Evolutionary conservation across 78 protist species (phyloP).

Genomic region (Dictyostelium firmibasis): DNA sequence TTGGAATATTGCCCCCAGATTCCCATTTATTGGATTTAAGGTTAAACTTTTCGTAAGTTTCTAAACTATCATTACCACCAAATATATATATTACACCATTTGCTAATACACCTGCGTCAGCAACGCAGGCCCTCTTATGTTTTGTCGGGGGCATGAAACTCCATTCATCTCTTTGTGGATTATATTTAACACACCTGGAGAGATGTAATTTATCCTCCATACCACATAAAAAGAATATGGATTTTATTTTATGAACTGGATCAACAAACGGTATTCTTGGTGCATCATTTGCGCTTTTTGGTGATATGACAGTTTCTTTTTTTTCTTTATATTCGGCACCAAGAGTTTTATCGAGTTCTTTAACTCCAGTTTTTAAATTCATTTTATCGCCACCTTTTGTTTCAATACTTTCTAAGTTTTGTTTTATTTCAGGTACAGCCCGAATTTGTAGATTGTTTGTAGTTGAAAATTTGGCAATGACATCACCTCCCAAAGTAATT

Average conservation of each 20-base stretch:
- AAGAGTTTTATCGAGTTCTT: background rate
- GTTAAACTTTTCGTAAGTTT: constrained; percentile 26
- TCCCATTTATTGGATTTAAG: constrained; percentile 16
- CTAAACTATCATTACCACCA: constrained; percentile 31
- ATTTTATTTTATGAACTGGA: background rate
- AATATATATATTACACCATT: background rate
- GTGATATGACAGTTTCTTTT: no score
- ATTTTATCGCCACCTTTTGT: background rate
- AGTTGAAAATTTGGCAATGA: no score
- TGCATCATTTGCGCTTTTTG: background rate
- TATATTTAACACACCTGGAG: background rate
- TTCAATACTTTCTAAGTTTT: background rate
- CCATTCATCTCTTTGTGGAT: background rate
- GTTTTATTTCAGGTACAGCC: no score
- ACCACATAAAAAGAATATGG: constrained; percentile 4
- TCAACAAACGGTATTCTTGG: background rate
- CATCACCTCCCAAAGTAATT: no score
- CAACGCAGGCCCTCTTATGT: constrained; percentile 26
- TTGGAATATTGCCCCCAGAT: background rate
- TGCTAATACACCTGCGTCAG: background rate
- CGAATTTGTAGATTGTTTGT: no score
- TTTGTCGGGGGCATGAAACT: background rate
- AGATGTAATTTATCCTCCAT: constrained; percentile 27
- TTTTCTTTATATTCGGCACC: background rate
- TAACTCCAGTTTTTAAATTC: background rate